phyloP scores from a whole-genome alignment of 192 early-diverging fungal genomes.

The Rhizophagus prolifer region DNA sequence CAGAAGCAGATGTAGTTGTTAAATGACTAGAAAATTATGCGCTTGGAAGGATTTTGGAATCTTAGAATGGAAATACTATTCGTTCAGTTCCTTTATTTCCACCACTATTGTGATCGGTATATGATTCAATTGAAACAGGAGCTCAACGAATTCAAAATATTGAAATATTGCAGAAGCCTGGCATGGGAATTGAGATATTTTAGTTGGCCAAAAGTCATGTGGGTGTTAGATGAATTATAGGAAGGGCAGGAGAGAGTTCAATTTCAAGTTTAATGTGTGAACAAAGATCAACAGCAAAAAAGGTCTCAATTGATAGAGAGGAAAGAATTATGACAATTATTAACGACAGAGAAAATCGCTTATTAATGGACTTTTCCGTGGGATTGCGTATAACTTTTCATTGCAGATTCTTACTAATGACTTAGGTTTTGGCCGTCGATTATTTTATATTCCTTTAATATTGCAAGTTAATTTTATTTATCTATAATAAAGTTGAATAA shows the following conservation, averaged over 20 bases:
- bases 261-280: not conserved
- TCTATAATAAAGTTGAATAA: too few species aligned
- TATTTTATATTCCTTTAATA: too few species aligned
- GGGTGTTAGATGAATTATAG: not conserved
- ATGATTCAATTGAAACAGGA: not conserved
- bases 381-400: too few species aligned
- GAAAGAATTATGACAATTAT: not conserved
- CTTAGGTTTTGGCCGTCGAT: too few species aligned
- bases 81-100: not conserved
- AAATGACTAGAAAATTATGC: slow-evolving; percentile 4
- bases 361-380: too few species aligned
- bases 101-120: not conserved
- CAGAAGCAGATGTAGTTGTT: not conserved
- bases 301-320: not conserved
- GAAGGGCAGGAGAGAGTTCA: not conserved
- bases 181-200: not conserved
- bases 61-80: not conserved
- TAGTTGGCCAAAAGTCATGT: not conserved
- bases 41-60: too few species aligned
- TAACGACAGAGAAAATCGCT: not conserved
- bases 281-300: not conserved
- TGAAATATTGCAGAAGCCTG: not conserved
- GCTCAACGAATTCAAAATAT: not conserved
- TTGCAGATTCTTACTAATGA: too few species aligned
- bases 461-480: too few species aligned